Base-by-base conservation (phyloP, 2,329 filamentous ascomycete species). In the Atkinsonella texensis region DNA sequence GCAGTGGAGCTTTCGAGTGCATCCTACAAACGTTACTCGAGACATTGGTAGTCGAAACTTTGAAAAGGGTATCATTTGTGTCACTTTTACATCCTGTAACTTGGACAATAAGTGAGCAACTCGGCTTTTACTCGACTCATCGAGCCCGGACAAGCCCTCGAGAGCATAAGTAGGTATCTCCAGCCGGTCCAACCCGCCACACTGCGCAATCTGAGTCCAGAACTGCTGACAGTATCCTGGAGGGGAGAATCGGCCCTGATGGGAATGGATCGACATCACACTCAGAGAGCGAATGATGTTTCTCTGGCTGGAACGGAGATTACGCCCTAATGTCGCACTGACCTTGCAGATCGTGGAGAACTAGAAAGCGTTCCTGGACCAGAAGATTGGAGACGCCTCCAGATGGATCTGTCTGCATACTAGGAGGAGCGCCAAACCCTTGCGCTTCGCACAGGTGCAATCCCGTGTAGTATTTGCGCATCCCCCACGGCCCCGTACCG, bases 301-400 rank as follows among this genome's bases (percentile, higher is more conserved):
- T n/a, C 48, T 31, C 15, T 44, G 40, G n/a, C 20, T 10, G 15
- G 40, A 9, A 11, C 40, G 48, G 20, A 50, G 31, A n/a, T 13
- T 35, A 6, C 4, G 15, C 12, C 41, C 48, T 2, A 50, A 12
- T 4, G 2, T 17, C 5, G 18, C 4, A 13, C 44, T 17, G 13
- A 45, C 38, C 11, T 50, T 31, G 7, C 2, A 4, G 9, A n/a
- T 33, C 13, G 8, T 23, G 23, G 45, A 41, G 41, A 50, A 50
- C 23, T 41, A 28, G 17, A 50, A 38, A 17, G 48, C 44, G 18
- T 50, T 50, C 13, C 7, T 8, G 15, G 48, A 50, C 41, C 40
- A 50, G 41, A 50, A 50, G 3, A 50, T 15, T 11, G 48, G 40
- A 11, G 48, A 43, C 38, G 48, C 48, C 18, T 43, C 41, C 3